Evolutionary conservation across 108 stramenopile genomes (phyloP), one percentile per base, ranked within the genome.

Genomic region (Skeletonema marinoi): DNA sequence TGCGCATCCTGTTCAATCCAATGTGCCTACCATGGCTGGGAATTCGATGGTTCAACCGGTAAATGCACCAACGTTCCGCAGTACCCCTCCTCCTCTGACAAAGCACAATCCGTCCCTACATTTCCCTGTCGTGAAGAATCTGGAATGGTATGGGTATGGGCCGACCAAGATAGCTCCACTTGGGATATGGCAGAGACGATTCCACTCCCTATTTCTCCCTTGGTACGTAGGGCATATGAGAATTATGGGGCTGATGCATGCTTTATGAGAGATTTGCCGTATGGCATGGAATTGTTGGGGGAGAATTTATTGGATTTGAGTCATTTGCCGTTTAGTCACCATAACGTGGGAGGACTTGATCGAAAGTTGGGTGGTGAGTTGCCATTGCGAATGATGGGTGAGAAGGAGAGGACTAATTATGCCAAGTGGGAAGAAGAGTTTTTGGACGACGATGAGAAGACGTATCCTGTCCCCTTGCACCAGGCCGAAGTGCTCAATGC

Each of bases 21-120:
- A 64, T 77, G 76, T 58, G 66, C 76, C 13, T 77, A 77, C 36
- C 76, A 77, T 36, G 76, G 76, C 32, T 77, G 76, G 76, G 71
- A 77, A 41, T 77, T 77, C n/a, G n/a, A n/a, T 17, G 33, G 71
- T 64, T 44, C 71, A 32, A 64, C 31, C n/a, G 76, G 76, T 4
- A 36, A 62, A 11, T 72, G 71, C 36, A 64, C 71, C 21, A 71
- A 38, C 4, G 41, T 77, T 4, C 76, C 76, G 0, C 76, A 77
- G 21, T 19, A 5, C 2, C 17, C 32, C 25, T 25, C 16, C 6
- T 67, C 30, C 44, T 13, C 30, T 5, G 7, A 10, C 12, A 36
- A 62, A 17, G 76, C 31, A 21, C 21, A 25, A 56, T 6, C 54
- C 25, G n/a, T 72, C 32, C 67, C 58, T 56, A 65, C 14, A 17